phyloP scores from a whole-genome alignment of 768 basidiomycete species.

The Hygrocybe punicea region DNA sequence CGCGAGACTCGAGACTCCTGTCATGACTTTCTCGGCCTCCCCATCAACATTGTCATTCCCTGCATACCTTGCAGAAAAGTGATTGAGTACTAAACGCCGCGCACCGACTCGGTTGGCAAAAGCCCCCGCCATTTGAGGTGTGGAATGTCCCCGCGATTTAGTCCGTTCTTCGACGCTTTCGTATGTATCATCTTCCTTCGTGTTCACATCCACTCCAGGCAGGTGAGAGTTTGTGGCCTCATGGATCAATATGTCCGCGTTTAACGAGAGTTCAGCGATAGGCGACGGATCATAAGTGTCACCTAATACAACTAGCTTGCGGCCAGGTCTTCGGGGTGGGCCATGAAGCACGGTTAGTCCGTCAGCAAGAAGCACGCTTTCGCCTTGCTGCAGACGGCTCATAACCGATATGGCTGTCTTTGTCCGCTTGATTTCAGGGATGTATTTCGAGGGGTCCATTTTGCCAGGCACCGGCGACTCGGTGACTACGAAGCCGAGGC shows the following conservation, averaged over 20 bases:
- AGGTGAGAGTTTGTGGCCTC: conserved; percentile 89
- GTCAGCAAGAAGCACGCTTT: conserved; percentile 60
- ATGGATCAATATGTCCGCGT: conserved; percentile 75
- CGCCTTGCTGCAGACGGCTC: conserved; percentile 62
- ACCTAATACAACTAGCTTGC: conserved; percentile 78
- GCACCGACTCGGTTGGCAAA: conserved; percentile 71
- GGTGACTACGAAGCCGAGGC: conserved; percentile 71
- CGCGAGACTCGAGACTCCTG: conserved; percentile 58
- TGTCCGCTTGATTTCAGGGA: conserved; percentile 66
- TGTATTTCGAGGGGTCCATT: conserved; percentile 64
- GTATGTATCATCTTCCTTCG: conserved; percentile 59
- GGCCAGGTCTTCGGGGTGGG: conserved; percentile 60
- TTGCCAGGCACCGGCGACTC: conserved; percentile 76
- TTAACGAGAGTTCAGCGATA: conserved; percentile 55
- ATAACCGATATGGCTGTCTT: conserved; percentile 67
- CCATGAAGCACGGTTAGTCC: conserved; percentile 64
- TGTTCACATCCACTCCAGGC: conserved; percentile 55
- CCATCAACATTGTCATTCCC: conserved; percentile 56
- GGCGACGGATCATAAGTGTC: conserved; percentile 81
- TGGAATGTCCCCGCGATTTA: conserved; percentile 81
- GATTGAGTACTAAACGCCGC: conserved; percentile 67
- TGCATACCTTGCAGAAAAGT: conserved; percentile 79
- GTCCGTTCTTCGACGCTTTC: conserved; percentile 60
- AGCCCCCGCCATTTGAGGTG: conserved; percentile 83
- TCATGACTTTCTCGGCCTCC: conserved; percentile 55